Evolutionary conservation across 305 asterid genomes (phyloP).

Genomic region (Fraxinus albicans): DNA sequence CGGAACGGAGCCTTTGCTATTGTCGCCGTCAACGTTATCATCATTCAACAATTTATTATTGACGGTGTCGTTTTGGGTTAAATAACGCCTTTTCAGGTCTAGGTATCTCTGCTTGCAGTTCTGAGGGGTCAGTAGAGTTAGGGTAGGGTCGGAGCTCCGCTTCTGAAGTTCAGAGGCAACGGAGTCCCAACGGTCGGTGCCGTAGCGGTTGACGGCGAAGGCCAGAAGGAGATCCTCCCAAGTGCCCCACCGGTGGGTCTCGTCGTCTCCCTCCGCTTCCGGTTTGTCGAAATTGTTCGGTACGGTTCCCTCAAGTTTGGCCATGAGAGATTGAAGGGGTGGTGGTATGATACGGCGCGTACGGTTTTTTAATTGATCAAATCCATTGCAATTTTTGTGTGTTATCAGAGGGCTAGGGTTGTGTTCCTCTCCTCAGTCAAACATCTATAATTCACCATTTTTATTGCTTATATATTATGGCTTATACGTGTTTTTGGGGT

Average conservation of each 20-base stretch:
- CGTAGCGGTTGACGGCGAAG: conserved; percentile 85
- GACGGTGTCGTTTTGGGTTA: conserved; percentile 13
- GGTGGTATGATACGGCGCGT: conserved; percentile 35
- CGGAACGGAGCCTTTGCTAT: conserved; percentile 33
- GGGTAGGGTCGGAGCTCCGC: conserved; percentile 42
- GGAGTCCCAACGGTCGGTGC: conserved; percentile 66
- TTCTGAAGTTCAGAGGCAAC: conserved; percentile 66
- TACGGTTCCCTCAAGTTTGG: conserved; percentile 44
- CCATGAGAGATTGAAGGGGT: conserved; percentile 34
- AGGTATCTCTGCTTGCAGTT: conserved; percentile 48
- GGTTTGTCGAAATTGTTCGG: conserved; percentile 6
- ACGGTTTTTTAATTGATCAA: conserved; percentile 16
- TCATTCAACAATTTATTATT: conserved; percentile 15
- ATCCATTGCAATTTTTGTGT: conserved; percentile 15
- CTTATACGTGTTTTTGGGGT: neutral
- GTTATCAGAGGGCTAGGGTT: conserved; percentile 42
- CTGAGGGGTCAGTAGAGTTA: conserved; percentile 34
- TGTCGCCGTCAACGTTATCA: conserved; percentile 41
- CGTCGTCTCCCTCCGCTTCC: conserved; percentile 32
- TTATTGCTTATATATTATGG: neutral
- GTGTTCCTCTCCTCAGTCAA: conserved; percentile 4
- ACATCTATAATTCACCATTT: neutral
- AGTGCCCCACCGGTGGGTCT: conserved; percentile 59
- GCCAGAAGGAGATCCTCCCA: conserved; percentile 84
- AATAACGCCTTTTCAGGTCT: conserved; percentile 57